Evolutionary conservation across 2,329 filamentous ascomycete genomes (phyloP).

Genomic region (Aspergillus awamori): DNA sequence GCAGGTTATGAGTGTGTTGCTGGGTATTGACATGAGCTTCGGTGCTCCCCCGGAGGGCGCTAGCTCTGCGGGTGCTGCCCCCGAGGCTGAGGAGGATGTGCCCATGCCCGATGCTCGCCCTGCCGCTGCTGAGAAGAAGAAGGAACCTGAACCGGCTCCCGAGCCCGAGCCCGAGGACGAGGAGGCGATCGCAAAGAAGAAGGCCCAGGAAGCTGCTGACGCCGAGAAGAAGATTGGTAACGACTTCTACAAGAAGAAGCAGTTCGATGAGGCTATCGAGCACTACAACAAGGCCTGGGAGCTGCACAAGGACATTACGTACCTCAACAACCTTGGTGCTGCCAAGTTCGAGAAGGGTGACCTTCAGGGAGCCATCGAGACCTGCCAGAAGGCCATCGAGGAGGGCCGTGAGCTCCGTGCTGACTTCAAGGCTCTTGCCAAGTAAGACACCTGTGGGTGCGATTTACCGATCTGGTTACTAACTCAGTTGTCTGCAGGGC

Average conservation of each 20-base stretch:
- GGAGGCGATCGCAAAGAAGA: conserved; percentile 79
- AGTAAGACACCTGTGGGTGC: conserved; percentile 53
- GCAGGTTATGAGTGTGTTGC: conserved; percentile 87
- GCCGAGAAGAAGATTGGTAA: conserved; percentile 94
- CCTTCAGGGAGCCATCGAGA: conserved; percentile 81
- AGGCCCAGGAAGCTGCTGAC: conserved; percentile 90
- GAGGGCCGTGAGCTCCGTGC: conserved; percentile 87
- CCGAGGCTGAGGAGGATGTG: conserved; percentile 70
- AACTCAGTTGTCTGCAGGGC: conserved; percentile 51
- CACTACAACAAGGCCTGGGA: conserved; percentile 98
- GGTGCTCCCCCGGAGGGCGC: conserved; percentile 54
- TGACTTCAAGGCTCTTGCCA: conserved; percentile 98
- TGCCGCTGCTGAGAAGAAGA: conserved; percentile 54
- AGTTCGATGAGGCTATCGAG: conserved; percentile 91
- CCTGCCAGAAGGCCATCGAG: conserved; percentile 84
- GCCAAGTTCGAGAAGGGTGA: conserved; percentile 97
- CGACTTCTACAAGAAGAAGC: conserved; percentile 95
- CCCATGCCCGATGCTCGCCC: conserved; percentile 73
- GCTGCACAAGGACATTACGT: conserved; percentile 91
- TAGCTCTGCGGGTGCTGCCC: conserved; percentile 41
- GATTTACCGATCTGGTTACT: background rate
- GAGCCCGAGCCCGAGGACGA: conserved; percentile 74
- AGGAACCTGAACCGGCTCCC: conserved; percentile 58
- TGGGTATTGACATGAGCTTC: conserved; percentile 90
- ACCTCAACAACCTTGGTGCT: conserved; percentile 93